Base-by-base conservation (phyloP, 805 yeast genomes). In the Candida montana region DNA sequence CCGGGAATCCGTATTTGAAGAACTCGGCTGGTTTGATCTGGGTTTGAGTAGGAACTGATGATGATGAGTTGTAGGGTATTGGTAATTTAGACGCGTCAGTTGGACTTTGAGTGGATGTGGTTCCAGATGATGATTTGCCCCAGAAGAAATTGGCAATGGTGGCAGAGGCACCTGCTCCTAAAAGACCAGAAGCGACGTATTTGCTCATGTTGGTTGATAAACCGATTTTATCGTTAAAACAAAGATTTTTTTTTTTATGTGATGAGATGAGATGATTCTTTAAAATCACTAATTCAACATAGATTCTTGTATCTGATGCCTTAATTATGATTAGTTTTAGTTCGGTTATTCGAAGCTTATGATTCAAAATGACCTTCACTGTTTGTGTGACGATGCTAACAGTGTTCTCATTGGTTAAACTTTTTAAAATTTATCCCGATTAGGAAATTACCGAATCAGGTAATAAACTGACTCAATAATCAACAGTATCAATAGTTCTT, bases 1-100 rank as follows among this genome's bases (percentile, higher is more conserved):
- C 96, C 0, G 98, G 99, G 55, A 86, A 88, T 4, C 99, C 99
- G 58, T 85, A 90, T 53, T 81, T 80, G 69, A 89, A 90, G 65
- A 84, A 89, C 7, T 70, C 95, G 18, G 77, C 74, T 0, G 98
- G 99, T 45, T 77, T 72, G 4, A 87, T 76, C 4, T 53, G 53
- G 23, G 37, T 55, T 62, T 36, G 64, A 45, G 11, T 58, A 3
- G 44, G 44, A 8, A 36, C 8, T 27, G 45, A 32, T 9, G 31
- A 19, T 10, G 33, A n/a, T 28, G 39, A 31, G 18, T 7, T 12
- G n/a, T 29, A 28, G 19, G 53, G 44, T 9, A 40, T 41, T 9
- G 52, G 39, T 10, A 45, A 17, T 31, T 51, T 40, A 5, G 38
- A 28, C 6, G 23, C 13, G 12, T 30, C 34, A 28, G 37, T 24